A percentile compares a stretch with the other conserved stretches of the same genome.
Conservation (phyloP, 192 early-diverging fungal genomes). For the Backusella psychrophila region DNA sequence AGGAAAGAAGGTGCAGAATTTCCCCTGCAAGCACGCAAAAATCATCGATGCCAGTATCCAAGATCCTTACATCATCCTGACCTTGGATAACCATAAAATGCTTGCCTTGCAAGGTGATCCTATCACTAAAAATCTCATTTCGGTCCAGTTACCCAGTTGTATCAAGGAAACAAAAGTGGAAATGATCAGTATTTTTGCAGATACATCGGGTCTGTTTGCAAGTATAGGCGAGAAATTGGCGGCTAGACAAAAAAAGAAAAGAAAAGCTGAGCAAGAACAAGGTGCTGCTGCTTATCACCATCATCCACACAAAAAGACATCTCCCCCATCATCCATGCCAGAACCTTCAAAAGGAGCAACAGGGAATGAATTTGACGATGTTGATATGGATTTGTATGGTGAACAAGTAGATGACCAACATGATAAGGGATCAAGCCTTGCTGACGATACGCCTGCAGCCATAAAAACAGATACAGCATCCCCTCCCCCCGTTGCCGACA, state of each 20-base stretch:
- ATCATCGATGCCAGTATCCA: constrained; percentile 72
- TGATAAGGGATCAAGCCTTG: not conserved
- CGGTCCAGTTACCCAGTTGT: constrained; percentile 32
- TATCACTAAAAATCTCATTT: constrained; percentile 40
- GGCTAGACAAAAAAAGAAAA: not conserved
- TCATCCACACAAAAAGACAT: not conserved
- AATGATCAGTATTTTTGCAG: constrained; percentile 49
- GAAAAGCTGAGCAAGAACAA: not conserved
- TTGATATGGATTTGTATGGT: constrained; percentile 46
- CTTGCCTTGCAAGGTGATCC: constrained; percentile 59
- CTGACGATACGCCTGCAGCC: not conserved
- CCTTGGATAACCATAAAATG: constrained; percentile 61
- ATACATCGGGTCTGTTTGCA: constrained; percentile 39
- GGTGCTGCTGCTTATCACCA: not conserved
- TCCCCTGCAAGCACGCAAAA: constrained; percentile 47
- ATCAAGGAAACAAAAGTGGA: constrained; percentile 39
- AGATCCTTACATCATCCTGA: constrained; percentile 81
- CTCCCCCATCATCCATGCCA: not conserved
- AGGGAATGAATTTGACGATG: constrained; percentile 44
- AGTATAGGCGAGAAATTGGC: constrained; percentile 3
- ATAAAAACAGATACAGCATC: not conserved
- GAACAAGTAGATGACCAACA: constrained; percentile 6
- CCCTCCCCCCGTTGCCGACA: not conserved
- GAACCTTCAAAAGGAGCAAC: not conserved
- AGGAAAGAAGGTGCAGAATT: constrained; percentile 49